These are phyloP conservation scores for Echinosophora koreensis DNA, from an alignment of 306 rosid species.

Conservation along the genomic window DNA sequence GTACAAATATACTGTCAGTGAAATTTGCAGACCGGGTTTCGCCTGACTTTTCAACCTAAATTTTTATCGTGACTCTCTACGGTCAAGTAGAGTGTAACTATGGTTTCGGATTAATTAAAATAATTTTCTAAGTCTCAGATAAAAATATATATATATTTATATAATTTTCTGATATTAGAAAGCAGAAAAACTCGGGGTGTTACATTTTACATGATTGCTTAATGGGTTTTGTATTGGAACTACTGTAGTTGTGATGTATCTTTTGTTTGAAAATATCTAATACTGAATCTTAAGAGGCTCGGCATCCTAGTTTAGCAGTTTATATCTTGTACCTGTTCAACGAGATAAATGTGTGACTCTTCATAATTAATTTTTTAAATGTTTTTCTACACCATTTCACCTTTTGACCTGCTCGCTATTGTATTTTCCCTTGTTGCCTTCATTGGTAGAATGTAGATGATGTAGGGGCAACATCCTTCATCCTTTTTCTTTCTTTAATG, in stretches of 20 bases:
- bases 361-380: constrained; percentile 5
- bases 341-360: background rate
- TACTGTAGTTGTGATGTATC: constrained; percentile 31
- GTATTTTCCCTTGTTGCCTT: constrained; percentile 1
- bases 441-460: background rate
- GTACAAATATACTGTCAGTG: no score
- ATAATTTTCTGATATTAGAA: no score
- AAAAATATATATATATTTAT: no score
- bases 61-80: no score
- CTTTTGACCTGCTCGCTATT: background rate
- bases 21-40: no score
- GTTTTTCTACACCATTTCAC: background rate
- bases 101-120: no score
- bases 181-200: no score
- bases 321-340: background rate
- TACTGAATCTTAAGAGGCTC: constrained; percentile 26
- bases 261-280: constrained; percentile 16
- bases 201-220: constrained; percentile 30
- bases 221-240: constrained; percentile 19
- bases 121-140: no score
- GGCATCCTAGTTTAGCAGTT: background rate
- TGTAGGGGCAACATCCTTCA: background rate
- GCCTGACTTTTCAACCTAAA: no score
- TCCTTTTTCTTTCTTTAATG: background rate
- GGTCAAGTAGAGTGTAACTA: no score